These are phyloP conservation scores for Tolypocladium tropicale DNA, from an alignment of 2,329 filamentous ascomycete species.

Conservation along the genomic window DNA sequence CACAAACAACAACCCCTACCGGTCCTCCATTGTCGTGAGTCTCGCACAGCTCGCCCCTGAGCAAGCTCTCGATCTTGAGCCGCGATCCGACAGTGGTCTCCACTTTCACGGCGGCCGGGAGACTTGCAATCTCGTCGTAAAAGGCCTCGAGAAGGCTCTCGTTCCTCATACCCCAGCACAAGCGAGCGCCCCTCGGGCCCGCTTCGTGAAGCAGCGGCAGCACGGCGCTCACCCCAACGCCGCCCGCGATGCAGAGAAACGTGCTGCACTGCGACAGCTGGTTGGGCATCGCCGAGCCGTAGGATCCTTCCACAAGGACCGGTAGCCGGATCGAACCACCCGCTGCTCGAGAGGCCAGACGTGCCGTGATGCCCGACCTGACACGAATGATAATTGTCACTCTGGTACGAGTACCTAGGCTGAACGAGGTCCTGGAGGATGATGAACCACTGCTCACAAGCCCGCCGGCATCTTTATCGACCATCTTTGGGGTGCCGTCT, in stretches of 20 bases:
- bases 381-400: neutral
- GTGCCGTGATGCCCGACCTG: neutral
- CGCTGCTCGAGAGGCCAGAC: neutral
- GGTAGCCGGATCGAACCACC: neutral
- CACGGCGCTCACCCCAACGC: neutral
- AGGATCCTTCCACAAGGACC: neutral
- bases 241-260: neutral
- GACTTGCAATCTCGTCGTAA: neutral
- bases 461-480: neutral
- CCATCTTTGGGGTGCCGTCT: neutral
- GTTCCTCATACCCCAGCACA: neutral
- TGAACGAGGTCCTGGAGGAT: neutral
- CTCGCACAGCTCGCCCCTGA: neutral
- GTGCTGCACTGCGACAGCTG: neutral
- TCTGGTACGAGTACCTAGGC: neutral
- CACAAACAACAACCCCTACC: neutral
- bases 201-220: neutral
- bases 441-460: neutral
- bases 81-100: neutral
- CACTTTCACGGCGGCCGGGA: neutral
- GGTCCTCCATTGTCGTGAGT: neutral
- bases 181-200: neutral
- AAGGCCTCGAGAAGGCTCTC: neutral
- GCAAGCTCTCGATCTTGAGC: neutral
- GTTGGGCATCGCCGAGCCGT: neutral